These are phyloP conservation scores for Candida frijolesensis DNA, from an alignment of 1,139 yeast genomes.

Conservation along the genomic window DNA sequence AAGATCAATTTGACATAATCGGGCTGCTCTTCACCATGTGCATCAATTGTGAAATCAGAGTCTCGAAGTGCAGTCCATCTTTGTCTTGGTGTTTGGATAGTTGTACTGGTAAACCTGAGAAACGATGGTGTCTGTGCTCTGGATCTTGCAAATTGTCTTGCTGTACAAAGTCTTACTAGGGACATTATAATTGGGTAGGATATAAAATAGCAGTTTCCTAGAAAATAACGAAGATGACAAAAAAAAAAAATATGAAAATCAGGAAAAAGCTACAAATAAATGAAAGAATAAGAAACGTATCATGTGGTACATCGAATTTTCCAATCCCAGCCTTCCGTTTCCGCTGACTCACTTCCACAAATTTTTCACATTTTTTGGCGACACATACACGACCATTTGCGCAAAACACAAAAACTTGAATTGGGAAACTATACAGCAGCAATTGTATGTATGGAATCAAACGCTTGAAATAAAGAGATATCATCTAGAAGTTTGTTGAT, in stretches of 20 bases:
- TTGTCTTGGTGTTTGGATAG: constrained; percentile 6
- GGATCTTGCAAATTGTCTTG: not conserved
- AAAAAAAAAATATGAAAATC: not conserved
- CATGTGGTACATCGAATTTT: not conserved
- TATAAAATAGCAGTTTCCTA: constrained; percentile 2
- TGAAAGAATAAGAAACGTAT: constrained; percentile 2
- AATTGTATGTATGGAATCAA: not conserved
- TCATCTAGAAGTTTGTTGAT: too few species aligned
- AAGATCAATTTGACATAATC: constrained; percentile 88
- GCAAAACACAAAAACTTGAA: not conserved
- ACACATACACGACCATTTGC: not conserved
- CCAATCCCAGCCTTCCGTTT: not conserved
- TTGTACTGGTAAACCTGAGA: constrained; percentile 4
- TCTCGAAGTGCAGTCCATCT: constrained; percentile 52
- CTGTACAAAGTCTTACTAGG: constrained; percentile 1
- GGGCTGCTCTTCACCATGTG: constrained; percentile 56
- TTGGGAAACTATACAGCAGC: constrained; percentile 1
- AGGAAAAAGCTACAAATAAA: not conserved
- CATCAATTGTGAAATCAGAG: constrained; percentile 52
- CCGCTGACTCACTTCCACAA: not conserved
- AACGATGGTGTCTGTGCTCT: not conserved
- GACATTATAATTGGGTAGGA: not conserved
- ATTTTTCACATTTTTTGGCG: not conserved
- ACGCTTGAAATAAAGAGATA: too few species aligned
- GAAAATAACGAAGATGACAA: not conserved